Evolutionary conservation across 805 yeast species (phyloP).

Genomic region (Candida nanaspora): DNA sequence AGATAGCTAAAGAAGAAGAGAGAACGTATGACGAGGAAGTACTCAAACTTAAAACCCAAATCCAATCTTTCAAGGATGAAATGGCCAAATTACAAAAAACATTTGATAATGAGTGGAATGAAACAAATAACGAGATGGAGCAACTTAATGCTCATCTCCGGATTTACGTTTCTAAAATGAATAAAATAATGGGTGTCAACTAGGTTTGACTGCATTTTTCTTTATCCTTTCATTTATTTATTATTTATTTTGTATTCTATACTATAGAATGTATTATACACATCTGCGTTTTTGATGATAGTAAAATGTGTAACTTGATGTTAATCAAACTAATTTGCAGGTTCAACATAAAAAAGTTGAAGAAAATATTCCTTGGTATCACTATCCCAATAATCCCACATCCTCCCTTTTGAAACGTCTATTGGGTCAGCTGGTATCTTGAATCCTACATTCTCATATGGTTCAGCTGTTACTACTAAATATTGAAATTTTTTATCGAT

Average conservation of each 20-base stretch:
- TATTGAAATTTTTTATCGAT: constrained; percentile 53
- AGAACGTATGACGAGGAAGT: constrained; percentile 45
- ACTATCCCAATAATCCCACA: constrained; percentile 70
- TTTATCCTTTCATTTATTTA: too few species aligned
- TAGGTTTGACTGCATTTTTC: background rate
- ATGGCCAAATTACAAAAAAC: constrained; percentile 31
- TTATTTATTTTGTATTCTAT: background rate
- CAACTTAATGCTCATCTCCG: constrained; percentile 48
- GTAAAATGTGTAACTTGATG: too few species aligned
- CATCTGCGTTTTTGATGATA: background rate
- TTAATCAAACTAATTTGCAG: too few species aligned
- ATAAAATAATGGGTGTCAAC: constrained; percentile 19
- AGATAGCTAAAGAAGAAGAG: constrained; percentile 38
- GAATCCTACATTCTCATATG: constrained; percentile 75
- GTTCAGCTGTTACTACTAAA: constrained; percentile 79
- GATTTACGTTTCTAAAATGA: constrained; percentile 46
- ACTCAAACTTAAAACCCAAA: constrained; percentile 39
- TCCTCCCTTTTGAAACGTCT: constrained; percentile 31
- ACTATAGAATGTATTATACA: background rate
- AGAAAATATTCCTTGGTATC: constrained; percentile 63
- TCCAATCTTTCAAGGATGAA: constrained; percentile 29
- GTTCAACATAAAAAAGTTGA: constrained; percentile 67
- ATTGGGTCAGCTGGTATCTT: constrained; percentile 61
- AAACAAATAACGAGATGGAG: constrained; percentile 46
- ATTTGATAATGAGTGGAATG: constrained; percentile 46